Percentiles rank a stretch among this genome's conserved stretches.
Conservation (phyloP, 1,139 yeast species). For the Zygoascus hellenicus region DNA sequence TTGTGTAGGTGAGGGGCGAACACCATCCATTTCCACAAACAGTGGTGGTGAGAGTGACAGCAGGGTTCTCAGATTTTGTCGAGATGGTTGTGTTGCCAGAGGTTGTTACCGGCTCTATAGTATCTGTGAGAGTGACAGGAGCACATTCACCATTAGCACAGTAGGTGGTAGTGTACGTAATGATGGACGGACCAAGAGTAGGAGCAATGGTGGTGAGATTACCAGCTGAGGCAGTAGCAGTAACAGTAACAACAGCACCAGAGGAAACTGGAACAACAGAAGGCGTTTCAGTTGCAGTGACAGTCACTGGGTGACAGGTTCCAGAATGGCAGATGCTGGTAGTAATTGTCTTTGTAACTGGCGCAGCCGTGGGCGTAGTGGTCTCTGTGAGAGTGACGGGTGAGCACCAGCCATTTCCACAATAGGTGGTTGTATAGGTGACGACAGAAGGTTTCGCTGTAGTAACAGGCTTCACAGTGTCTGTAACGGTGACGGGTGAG, state of each 20-base stretch:
- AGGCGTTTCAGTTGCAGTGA: conserved; percentile 1
- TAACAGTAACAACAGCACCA: background rate
- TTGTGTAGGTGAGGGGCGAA: conserved; percentile 4
- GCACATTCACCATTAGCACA: background rate
- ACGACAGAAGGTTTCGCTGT: background rate
- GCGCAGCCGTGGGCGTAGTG: conserved; percentile 12
- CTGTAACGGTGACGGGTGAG: background rate
- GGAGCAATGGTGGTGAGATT: background rate
- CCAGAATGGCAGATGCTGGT: conserved; percentile 1
- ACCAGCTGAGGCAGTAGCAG: background rate
- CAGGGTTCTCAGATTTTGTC: conserved; percentile 17
- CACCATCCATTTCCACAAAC: background rate
- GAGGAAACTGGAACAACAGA: conserved; percentile 5
- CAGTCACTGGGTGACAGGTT: background rate
- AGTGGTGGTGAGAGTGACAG: conserved; percentile 14
- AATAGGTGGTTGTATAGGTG: background rate
- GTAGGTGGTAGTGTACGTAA: conserved; percentile 10
- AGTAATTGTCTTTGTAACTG: conserved; percentile 4
- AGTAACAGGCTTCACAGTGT: background rate
- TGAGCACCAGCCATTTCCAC: background rate
- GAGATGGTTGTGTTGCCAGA: too few species aligned
- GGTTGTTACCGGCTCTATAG: conserved; percentile 4
- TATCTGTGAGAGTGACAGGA: background rate
- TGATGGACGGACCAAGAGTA: conserved; percentile 3
- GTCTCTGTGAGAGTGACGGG: conserved; percentile 17